Conservation (phyloP, 2,329 filamentous ascomycete genomes). For the Hypoxylon sp. region DNA sequence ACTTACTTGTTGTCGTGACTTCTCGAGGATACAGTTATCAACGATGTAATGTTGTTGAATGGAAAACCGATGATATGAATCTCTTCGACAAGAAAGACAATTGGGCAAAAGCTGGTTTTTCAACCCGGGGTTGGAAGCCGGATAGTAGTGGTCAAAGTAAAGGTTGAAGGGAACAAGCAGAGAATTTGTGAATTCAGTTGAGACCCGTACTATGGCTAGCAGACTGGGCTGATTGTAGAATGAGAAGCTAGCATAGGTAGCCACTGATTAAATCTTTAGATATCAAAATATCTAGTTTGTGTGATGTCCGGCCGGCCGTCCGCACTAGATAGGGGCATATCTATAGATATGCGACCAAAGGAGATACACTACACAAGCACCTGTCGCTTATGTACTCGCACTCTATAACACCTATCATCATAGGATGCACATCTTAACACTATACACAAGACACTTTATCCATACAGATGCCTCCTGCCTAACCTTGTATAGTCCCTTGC, state of each 20-base stretch:
- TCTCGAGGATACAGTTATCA: not conserved
- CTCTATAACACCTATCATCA: not conserved
- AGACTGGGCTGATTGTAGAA: not conserved
- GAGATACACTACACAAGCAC: not conserved
- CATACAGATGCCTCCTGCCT: not conserved
- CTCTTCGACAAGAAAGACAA: too few species aligned
- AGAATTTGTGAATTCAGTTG: not conserved
- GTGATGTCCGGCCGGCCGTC: not conserved
- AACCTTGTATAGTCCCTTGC: too few species aligned
- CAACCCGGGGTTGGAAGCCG: too few species aligned
- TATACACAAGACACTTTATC: not conserved
- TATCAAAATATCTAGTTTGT: not conserved
- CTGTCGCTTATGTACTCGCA: not conserved
- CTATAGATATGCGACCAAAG: not conserved
- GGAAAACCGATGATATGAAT: too few species aligned
- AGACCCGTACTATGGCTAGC: not conserved
- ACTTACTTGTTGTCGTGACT: not conserved
- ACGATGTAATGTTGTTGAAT: not conserved
- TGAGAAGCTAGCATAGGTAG: not conserved
- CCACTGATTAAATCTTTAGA: not conserved
- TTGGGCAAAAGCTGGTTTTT: too few species aligned
- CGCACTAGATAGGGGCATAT: not conserved
- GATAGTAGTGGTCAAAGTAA: too few species aligned
- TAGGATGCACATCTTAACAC: not conserved
- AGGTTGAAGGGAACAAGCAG: not conserved